Percentiles rank a stretch among this genome's conserved stretches.
Conservation (phyloP, 2,329 filamentous ascomycete species). For the Clarireedia hainanense region DNA sequence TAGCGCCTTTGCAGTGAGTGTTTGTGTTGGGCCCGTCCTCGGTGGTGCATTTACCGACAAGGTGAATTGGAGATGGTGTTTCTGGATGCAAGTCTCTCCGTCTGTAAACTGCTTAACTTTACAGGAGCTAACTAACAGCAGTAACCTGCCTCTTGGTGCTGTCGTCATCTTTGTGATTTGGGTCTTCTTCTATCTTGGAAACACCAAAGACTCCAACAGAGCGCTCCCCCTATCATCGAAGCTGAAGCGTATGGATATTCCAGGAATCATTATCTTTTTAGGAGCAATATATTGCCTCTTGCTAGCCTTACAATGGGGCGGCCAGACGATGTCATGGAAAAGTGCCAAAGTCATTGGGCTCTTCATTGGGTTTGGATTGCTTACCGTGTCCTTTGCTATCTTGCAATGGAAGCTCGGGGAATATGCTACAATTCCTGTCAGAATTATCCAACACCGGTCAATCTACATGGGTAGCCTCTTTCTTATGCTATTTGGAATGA, state of each 20-base stretch:
- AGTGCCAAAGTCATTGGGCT: slow-evolving; percentile 30
- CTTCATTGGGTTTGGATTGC: slow-evolving; percentile 27
- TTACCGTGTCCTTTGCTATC: slow-evolving; percentile 25
- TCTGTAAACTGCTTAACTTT: background rate
- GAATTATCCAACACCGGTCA: slow-evolving; percentile 29
- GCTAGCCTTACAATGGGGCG: slow-evolving; percentile 35
- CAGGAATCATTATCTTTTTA: slow-evolving; percentile 30
- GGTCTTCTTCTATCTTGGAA: slow-evolving; percentile 36
- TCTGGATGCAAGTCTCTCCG: slow-evolving; percentile 9
- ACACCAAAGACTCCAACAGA: slow-evolving; percentile 27
- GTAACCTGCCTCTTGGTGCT: slow-evolving; percentile 28
- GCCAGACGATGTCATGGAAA: slow-evolving; percentile 31
- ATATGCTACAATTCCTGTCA: slow-evolving; percentile 29
- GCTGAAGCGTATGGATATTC: slow-evolving; percentile 28
- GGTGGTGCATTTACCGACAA: slow-evolving; percentile 52
- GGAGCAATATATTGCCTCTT: slow-evolving; percentile 31
- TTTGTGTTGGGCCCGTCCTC: slow-evolving; percentile 45
- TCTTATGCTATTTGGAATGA: slow-evolving; percentile 23
- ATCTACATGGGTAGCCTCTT: slow-evolving; percentile 26
- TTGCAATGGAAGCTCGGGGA: slow-evolving; percentile 19
- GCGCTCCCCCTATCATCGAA: slow-evolving; percentile 15
- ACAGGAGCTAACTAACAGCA: background rate
- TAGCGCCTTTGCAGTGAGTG: slow-evolving; percentile 4
- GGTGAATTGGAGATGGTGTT: slow-evolving; percentile 31
- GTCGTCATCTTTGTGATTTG: slow-evolving; percentile 31